Conservation (phyloP, 2,329 filamentous ascomycete species). For the Fonsecaea monophora region DNA sequence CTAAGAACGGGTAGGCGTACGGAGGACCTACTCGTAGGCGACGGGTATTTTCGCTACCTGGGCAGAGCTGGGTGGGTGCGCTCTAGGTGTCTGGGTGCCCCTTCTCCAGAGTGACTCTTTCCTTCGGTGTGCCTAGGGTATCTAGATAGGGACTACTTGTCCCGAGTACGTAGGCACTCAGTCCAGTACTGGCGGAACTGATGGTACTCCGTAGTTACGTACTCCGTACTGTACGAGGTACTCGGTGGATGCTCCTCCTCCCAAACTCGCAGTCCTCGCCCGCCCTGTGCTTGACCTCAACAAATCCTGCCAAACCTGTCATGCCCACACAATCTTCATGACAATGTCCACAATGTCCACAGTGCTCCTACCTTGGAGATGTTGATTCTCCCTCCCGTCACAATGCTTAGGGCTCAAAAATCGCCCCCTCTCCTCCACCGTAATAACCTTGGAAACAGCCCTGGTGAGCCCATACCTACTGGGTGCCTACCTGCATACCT, state of each 20-base stretch:
- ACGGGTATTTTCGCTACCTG: constrained; percentile 3
- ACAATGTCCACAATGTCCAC: not conserved
- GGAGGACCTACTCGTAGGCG: not conserved
- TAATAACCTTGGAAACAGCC: too few relatives aligned
- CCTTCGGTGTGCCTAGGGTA: too few relatives aligned
- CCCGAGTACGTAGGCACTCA: too few relatives aligned
- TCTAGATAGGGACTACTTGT: too few relatives aligned
- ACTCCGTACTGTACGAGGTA: too few relatives aligned
- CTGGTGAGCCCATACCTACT: not conserved
- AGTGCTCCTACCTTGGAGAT: too few relatives aligned
- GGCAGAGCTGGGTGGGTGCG: too few relatives aligned
- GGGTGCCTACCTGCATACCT: not conserved
- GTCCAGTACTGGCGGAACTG: not conserved
- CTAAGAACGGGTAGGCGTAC: not conserved
- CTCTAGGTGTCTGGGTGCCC: too few relatives aligned
- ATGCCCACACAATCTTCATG: not conserved
- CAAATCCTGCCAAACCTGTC: not conserved
- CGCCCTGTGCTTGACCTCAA: not conserved
- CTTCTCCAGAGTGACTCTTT: too few relatives aligned
- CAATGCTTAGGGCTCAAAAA: not conserved
- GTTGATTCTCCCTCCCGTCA: not conserved
- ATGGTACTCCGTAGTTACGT: not conserved
- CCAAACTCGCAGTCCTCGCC: not conserved
- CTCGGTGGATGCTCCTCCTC: not conserved
- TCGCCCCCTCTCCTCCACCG: too few relatives aligned